Base-by-base conservation (phyloP, 192 early-diverging fungal species). In the Coemansia sp. region DNA sequence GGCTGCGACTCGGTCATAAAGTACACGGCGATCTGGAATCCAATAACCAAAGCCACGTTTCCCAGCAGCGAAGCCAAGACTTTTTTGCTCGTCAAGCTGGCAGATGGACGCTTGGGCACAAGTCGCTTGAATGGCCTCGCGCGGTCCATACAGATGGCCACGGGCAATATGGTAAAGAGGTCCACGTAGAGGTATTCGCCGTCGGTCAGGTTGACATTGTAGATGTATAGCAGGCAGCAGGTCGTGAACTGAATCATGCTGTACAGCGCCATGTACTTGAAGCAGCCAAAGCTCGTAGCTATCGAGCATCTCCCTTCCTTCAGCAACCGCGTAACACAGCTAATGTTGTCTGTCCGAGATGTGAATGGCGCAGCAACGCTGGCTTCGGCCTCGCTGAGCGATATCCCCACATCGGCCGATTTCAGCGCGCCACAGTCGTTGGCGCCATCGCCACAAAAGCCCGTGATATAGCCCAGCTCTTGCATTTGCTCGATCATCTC, bases 201-300 rank as follows among this genome's bases (percentile, higher is more conserved):
- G 49, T 99, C 93, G 5, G 91, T 93, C 40, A 98, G 76, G 71
- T 95, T 96, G 59, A 87, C 86, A 14, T 85, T 91, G 74, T 95
- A 92, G 0, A 86, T 76, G 84, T 98, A 98, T 42, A 99, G 73
- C 23, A 99, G 73, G 30, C 92, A 93, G 63, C 98, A 96, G 11
- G 93, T 89, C 0, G 94, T 95, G 72, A 96, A 98, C 73, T 99
- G 98, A 66, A 99, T 97, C 60, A 99, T 87, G 63, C 90, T 92
- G 75, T 99, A 98, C 6, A 97, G 86, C 3, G 95, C 95, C 96
- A 99, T 96, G 78, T 91, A 99, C 85, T 99, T 97, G 90, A 98
- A 98, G 78, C 95, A 96, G 58, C 89, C 91, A 77, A 99, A 97
- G 61, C 91, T 93, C 3, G 98, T 99, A 35, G 95, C 94, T 26